Conservation (phyloP, 2,329 filamentous ascomycete species). For the Dryadomyces quercus-mongolicae region DNA sequence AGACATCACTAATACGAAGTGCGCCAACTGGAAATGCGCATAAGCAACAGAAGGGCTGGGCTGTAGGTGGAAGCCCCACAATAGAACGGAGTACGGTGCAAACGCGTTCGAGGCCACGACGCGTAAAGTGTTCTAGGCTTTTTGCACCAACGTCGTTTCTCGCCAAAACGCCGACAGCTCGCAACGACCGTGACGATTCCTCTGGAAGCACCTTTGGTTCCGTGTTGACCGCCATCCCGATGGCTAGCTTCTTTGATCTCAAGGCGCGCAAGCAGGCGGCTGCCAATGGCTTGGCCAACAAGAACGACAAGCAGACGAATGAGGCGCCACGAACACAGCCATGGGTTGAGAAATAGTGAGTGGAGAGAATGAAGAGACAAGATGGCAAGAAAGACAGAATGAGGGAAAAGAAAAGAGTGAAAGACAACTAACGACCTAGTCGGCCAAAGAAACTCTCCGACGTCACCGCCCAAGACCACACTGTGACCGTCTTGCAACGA, state of each 20-base stretch:
- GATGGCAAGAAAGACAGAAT: conserved; percentile 26
- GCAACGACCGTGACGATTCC: not conserved
- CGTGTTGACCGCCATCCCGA: conserved; percentile 20
- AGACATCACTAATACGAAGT: no score
- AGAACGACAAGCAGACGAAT: conserved; percentile 50
- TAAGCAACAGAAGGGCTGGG: no score
- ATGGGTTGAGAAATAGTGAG: conserved; percentile 98
- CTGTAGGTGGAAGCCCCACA: no score
- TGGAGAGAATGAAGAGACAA: not conserved
- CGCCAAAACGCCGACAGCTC: not conserved
- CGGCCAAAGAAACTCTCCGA: conserved; percentile 89
- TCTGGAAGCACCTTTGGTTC: not conserved
- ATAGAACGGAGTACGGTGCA: no score
- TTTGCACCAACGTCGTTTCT: conserved; percentile 1
- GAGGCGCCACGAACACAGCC: conserved; percentile 62
- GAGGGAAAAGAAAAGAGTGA: not conserved
- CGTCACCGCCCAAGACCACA: conserved; percentile 96
- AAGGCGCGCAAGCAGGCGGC: conserved; percentile 78
- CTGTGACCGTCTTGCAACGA: conserved; percentile 79
- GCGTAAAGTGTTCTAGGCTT: conserved; percentile 10
- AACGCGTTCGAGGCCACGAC: conserved; percentile 7
- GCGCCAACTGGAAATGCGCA: no score
- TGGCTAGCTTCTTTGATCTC: conserved; percentile 92
- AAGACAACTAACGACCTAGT: conserved; percentile 36
- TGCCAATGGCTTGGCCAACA: conserved; percentile 50